Evolutionary conservation across 2,329 filamentous ascomycete genomes (phyloP), one percentile per base, ranked within the genome.

Genomic region (Bipolaris zeicola): DNA sequence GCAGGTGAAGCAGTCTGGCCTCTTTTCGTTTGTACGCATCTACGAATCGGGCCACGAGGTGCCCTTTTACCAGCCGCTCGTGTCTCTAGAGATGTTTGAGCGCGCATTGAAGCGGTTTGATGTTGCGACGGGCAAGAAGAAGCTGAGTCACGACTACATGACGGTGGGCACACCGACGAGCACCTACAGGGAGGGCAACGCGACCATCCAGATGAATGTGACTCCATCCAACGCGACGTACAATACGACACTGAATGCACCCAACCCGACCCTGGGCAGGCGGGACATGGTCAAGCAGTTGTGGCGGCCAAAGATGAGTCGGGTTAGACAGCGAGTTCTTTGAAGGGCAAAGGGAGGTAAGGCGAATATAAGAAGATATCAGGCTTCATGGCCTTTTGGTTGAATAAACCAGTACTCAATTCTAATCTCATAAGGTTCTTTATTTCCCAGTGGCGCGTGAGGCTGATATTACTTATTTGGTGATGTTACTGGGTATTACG

Each of bases 11-110:
- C 83, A 85, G 68, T 74, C 78, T 4, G 82, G 77, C 14, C 77
- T 78, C 52, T 84, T 81, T 69, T 79, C 77, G 43, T 83, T 83
- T 66, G 75, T 79, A 6, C 76, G 83, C 22, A 76, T 85, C 60
- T 82, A 80, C 67, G 79, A 82, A 55, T 72, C 74, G 6, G 80
- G 81, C 3, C 81, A 82, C 51, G 78, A 81, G 65, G 80, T 82
- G 1, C 83, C 82, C 0, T 84, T 83, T 67, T 85, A 85, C 67
- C 83, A 85, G 65, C 84, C 79, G 3, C 71, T 81, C 31, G 79
- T 77, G 11, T 70, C 82, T 6, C 70, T 83, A 11, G 78, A 79
- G 58, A 75, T 84, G 57, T 83, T 85, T 60, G 74, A 80, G 69
- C 77, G 83, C 11, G 79, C 78, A 10, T 71, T 85, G 53, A 62